These are phyloP conservation scores for Colletotrichum godetiae DNA, from an alignment of 2,329 filamentous ascomycete genomes.

Conservation along the genomic window DNA sequence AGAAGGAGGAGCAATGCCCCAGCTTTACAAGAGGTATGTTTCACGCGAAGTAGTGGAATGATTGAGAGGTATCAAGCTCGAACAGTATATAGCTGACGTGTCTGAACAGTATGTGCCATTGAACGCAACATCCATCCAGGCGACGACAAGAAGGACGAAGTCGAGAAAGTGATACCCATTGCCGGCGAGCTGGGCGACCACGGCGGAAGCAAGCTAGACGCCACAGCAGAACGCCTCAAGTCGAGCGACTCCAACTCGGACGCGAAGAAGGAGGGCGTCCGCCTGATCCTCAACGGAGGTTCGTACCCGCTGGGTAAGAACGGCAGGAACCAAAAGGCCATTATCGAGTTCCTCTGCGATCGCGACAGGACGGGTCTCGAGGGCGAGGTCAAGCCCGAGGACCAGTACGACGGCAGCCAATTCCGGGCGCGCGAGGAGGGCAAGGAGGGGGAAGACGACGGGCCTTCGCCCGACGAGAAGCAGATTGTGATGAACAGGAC, in stretches of 20 bases:
- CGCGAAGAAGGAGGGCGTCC: slow-evolving; percentile 76
- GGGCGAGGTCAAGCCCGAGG: slow-evolving; percentile 69
- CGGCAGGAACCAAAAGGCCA: slow-evolving; percentile 74
- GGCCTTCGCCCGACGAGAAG: slow-evolving; percentile 51
- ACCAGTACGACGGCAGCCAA: slow-evolving; percentile 59
- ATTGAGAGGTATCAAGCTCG: not conserved
- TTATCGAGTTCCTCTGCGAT: slow-evolving; percentile 90
- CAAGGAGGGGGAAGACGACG: slow-evolving; percentile 50
- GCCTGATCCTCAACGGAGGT: slow-evolving; percentile 74
- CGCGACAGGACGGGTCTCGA: slow-evolving; percentile 78
- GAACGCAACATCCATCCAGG: slow-evolving; percentile 65
- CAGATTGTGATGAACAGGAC: slow-evolving; percentile 66
- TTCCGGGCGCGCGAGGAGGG: slow-evolving; percentile 43
- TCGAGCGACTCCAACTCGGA: slow-evolving; percentile 73
- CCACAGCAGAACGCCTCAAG: slow-evolving; percentile 74
- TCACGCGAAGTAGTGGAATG: not conserved
- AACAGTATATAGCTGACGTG: slow-evolving; percentile 14
- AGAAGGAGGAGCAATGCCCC: slow-evolving; percentile 72
- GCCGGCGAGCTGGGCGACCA: slow-evolving; percentile 75
- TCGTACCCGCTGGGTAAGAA: slow-evolving; percentile 65
- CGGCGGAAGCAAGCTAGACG: slow-evolving; percentile 71
- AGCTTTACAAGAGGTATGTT: slow-evolving; percentile 73
- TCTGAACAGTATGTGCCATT: slow-evolving; percentile 79
- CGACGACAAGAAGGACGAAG: slow-evolving; percentile 57
- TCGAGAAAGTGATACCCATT: slow-evolving; percentile 75